Base-by-base conservation (phyloP, 2,329 filamentous ascomycete genomes). In the Diaporthe amygdali region DNA sequence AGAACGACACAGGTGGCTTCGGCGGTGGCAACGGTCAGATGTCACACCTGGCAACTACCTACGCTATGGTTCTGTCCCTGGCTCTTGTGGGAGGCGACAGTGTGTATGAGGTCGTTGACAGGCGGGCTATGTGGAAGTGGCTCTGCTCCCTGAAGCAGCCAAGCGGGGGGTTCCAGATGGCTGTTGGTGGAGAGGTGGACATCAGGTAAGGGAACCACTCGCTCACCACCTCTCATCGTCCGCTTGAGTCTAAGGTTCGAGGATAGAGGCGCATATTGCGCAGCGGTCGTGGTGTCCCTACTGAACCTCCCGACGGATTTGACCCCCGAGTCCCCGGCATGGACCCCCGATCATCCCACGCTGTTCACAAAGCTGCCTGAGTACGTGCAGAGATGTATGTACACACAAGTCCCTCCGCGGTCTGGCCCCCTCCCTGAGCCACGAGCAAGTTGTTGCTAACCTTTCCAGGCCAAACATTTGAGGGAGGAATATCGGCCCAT, bases 21-120 rank as follows among this genome's bases (percentile, higher is more conserved):
- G 96, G 95, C 66, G 96, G 96, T 74, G 95, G 96, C n/a, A 93
- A 95, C 80, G 95, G 96, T 34, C 96, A 98, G 79, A 87, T 90
- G 75, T 95, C 94, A 67, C 96, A 99, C 82, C 88, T 96, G 75
- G 96, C 96, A 70, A 92, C 94, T 56, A 94, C 93, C 0, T 99
- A 98, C 86, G 95, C 95, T 59, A 89, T 92, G 49, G 84, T 97
- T 25, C 88, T 99, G 71, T 90, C 93, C 55, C 85, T 99, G 66
- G 90, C 92, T 30, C 89, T 95, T 73, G 93, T 96, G 51, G 94
- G 94, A 66, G 94, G 93, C 10, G 83, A 92, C 71, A 91, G 93
- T 70, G 89, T 90, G 51, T 93, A 94, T 79, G 88, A 91, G 72
- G 84, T 94, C 68, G 89, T 98, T 71, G 92, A 98, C 83, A 90